These are phyloP conservation scores for Glycyrrhiza uralensis DNA, from an alignment of 306 rosid genomes.

Conservation along the genomic window DNA sequence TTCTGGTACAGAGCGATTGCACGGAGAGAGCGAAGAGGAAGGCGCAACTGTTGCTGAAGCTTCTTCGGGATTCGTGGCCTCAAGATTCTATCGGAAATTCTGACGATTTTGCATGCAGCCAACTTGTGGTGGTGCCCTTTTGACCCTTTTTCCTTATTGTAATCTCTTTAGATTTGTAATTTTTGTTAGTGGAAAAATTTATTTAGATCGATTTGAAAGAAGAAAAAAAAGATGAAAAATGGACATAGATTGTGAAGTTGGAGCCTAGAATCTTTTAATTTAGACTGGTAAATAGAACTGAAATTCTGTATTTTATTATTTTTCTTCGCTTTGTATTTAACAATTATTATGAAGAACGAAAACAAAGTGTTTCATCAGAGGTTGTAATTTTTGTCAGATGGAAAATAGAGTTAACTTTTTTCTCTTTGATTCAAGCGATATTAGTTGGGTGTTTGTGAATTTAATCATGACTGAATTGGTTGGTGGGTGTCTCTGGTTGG, in stretches of 20 bases:
- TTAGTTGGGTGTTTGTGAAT: not conserved
- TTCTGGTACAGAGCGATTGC: conserved; percentile 89
- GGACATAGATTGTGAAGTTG: conserved; percentile 27
- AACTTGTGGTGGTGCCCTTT: conserved; percentile 57
- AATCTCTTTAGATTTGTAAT: conserved; percentile 32
- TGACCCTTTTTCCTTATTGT: conserved; percentile 17
- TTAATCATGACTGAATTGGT: not conserved
- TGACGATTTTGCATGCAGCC: conserved; percentile 78
- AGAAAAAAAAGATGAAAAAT: not conserved
- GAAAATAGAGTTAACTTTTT: conserved; percentile 24
- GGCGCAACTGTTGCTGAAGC: conserved; percentile 86
- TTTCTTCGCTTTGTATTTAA: conserved; percentile 45
- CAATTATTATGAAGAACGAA: conserved; percentile 24
- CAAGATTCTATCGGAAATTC: conserved; percentile 73
- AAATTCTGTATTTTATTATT: conserved; percentile 42
- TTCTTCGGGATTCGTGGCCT: conserved; percentile 99
- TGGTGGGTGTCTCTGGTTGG: too few species aligned
- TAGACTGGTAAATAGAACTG: conserved; percentile 52
- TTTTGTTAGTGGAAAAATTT: not conserved
- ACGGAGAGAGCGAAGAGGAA: conserved; percentile 89
- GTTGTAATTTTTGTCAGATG: conserved; percentile 19
- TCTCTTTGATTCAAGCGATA: not conserved
- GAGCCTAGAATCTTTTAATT: conserved; percentile 5
- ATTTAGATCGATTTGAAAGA: conserved; percentile 5
- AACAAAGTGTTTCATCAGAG: not conserved